A percentile compares a stretch with the other conserved stretches of the same genome.
Evolutionary conservation across 2,329 filamentous ascomycete genomes (phyloP).

Genomic region (Nothophoma quercina): DNA sequence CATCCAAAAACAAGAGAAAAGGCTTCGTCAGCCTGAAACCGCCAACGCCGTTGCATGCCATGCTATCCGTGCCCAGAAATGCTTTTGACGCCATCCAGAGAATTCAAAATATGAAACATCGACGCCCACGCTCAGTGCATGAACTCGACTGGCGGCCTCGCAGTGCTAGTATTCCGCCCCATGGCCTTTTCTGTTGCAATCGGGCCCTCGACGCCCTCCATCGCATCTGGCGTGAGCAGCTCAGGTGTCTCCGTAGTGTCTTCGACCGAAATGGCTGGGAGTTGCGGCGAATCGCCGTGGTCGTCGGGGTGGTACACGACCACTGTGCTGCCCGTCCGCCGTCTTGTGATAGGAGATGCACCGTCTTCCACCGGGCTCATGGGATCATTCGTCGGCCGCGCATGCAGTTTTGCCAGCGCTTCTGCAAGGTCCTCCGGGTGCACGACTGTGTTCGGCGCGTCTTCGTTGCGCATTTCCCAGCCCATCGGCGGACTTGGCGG

Average conservation of each 20-base stretch:
- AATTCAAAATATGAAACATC: neutral
- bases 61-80: slow-evolving; percentile 6
- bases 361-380: slow-evolving; percentile 34
- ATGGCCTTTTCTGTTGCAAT: slow-evolving; percentile 46
- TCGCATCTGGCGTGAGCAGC: slow-evolving; percentile 54
- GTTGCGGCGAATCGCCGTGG: slow-evolving; percentile 65
- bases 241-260: slow-evolving; percentile 61
- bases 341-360: slow-evolving; percentile 30
- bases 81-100: slow-evolving; percentile 31
- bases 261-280: slow-evolving; percentile 70
- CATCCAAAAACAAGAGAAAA: neutral
- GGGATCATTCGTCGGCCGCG: slow-evolving; percentile 37
- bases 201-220: slow-evolving; percentile 47
- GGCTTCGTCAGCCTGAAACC: neutral
- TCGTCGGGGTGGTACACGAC: slow-evolving; percentile 70
- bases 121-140: slow-evolving; percentile 35
- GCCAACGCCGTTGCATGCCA: slow-evolving; percentile 39
- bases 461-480: slow-evolving; percentile 69
- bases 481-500: slow-evolving; percentile 70
- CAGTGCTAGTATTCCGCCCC: slow-evolving; percentile 43
- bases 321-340: slow-evolving; percentile 62
- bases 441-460: slow-evolving; percentile 70
- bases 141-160: slow-evolving; percentile 51
- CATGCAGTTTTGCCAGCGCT: slow-evolving; percentile 63
- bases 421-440: slow-evolving; percentile 67